These are phyloP conservation scores for Mycena kentingensis DNA, from an alignment of 768 basidiomycete species.

Conservation along the genomic window DNA sequence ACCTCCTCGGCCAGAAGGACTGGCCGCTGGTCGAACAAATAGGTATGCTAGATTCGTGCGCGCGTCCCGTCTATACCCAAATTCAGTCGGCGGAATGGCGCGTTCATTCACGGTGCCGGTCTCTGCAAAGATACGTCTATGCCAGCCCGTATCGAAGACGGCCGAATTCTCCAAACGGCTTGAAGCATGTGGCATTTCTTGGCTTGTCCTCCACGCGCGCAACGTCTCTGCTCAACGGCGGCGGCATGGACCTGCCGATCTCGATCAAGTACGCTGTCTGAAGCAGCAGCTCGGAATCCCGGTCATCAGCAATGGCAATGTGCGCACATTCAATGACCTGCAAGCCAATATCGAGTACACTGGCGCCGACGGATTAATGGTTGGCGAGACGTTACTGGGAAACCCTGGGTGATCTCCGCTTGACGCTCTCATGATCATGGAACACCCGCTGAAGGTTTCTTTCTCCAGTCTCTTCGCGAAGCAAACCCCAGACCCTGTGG, in stretches of 20 bases:
- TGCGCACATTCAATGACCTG: slow-evolving; percentile 60
- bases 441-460: background rate
- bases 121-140: slow-evolving; percentile 63
- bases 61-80: background rate
- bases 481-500: slow-evolving; percentile 59
- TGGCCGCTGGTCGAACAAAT: slow-evolving; percentile 70
- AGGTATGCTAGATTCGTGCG: slow-evolving; percentile 41
- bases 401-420: slow-evolving; percentile 64
- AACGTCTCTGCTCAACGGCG: slow-evolving; percentile 70
- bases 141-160: slow-evolving; percentile 57
- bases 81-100: slow-evolving; percentile 63
- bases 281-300: slow-evolving; percentile 55
- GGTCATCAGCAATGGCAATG: slow-evolving; percentile 80
- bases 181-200: slow-evolving; percentile 66
- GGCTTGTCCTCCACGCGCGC: slow-evolving; percentile 75
- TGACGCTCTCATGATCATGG: background rate
- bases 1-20: slow-evolving; percentile 71
- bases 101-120: slow-evolving; percentile 64
- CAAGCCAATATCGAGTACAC: slow-evolving; percentile 54
- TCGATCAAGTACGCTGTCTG: slow-evolving; percentile 57
- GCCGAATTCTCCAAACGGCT: slow-evolving; percentile 56
- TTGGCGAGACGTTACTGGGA: slow-evolving; percentile 72
- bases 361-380: slow-evolving; percentile 76
- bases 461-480: slow-evolving; percentile 57
- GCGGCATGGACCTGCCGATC: slow-evolving; percentile 71